Base-by-base conservation (phyloP, 257 asterid species). In the Solanum corneliomulleri region DNA sequence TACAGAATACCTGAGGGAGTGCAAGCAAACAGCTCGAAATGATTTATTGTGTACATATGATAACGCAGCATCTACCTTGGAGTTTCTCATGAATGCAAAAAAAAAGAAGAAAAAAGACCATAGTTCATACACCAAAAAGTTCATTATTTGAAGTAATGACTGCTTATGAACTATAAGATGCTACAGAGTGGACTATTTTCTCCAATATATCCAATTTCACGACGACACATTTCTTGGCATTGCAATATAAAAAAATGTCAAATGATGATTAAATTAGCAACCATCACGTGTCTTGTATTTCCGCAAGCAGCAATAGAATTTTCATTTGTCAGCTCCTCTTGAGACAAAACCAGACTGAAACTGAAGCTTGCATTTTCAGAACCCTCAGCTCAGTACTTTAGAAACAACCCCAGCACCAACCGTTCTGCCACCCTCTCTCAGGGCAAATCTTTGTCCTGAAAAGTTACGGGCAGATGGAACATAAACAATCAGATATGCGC, bases 391-490 rank as follows among this genome's bases (percentile, higher is more conserved):
- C 18, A 96, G 85, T 41, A 96, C 98, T 88, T 96, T 95, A 3
- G 99, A 93, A 88, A 97, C 98, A 47, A 97, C 99, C 47, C 99
- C 99, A 58, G 99, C 99, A 85, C 99, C 99, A 75, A 97, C 98
- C 23, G 99, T 97, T 86, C 99, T 91, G 29, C 99, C 99, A 86
- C 99, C 99, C 88, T 97, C 99, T 89, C 99, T 93, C 91, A 97
- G 89, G 75, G 99, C 99, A 90, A 97, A 97, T 93, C 99, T 91
- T 97, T 96, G 99, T 66, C 99, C 99, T 97, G 96, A 71, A 68
- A 88, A 86, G 82, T 49, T 56, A 84, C 41, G 25, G 3, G 85
- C 11, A 49, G 85, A 81, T 5, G 69, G 45, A 33, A 31, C 0
- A 29, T 31, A 80, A 29, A 80, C 85, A 27, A 47, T 47, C 85